Conservation (phyloP, 331 rosid genomes). For the Arachis monticola region DNA sequence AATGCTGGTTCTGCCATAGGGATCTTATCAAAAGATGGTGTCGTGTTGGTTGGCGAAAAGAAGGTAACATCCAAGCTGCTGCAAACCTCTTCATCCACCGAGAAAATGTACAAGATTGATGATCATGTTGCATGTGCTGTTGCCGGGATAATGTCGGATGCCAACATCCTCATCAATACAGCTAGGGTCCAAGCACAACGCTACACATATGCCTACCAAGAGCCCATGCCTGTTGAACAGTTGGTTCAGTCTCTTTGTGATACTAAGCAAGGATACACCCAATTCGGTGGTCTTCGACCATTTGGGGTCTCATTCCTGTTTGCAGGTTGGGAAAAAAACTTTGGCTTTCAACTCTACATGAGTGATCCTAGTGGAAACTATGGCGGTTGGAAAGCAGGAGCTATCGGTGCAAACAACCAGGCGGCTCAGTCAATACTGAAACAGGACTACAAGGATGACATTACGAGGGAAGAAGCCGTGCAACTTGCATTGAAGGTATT, state of each 20-base stretch:
- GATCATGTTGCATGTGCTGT: constrained; percentile 87
- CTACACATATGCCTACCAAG: constrained; percentile 70
- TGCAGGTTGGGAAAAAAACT: constrained; percentile 85
- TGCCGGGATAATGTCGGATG: constrained; percentile 87
- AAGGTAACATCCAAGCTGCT: constrained; percentile 85
- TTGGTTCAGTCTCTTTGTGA: constrained; percentile 83
- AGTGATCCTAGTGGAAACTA: constrained; percentile 88
- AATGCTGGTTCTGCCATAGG: constrained; percentile 86
- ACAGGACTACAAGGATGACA: constrained; percentile 85
- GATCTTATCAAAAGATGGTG: constrained; percentile 79
- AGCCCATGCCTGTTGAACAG: constrained; percentile 87
- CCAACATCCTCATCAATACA: constrained; percentile 78
- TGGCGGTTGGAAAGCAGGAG: constrained; percentile 90
- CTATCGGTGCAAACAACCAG: constrained; percentile 82
- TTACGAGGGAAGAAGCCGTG: constrained; percentile 73
- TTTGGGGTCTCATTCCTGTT: constrained; percentile 81
- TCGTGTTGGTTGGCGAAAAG: constrained; percentile 76
- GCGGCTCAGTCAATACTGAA: constrained; percentile 81
- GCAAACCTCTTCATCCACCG: constrained; percentile 79
- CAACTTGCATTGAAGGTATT: constrained; percentile 80
- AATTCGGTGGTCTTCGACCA: constrained; percentile 81
- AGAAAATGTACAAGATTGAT: constrained; percentile 85
- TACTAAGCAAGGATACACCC: constrained; percentile 83
- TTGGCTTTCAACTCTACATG: constrained; percentile 80
- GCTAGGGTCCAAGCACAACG: constrained; percentile 86